phyloP scores from a whole-genome alignment of 75 land plant genomes.

The Pinus tabuliformis region DNA sequence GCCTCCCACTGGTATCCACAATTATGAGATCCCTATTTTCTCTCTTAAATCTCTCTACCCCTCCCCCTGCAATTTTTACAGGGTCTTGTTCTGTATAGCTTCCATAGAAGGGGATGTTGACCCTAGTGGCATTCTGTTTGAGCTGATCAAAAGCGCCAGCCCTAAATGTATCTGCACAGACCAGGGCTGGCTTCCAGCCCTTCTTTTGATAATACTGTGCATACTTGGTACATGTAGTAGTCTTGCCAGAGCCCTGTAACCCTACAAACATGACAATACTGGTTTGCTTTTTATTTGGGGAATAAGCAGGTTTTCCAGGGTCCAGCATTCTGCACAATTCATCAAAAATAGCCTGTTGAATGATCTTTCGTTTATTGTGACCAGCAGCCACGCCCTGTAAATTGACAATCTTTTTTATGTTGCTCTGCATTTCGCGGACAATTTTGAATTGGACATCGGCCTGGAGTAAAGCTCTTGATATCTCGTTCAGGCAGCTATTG shows the following conservation, averaged over 20 bases:
- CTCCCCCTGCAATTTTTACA: slow-evolving; percentile 36
- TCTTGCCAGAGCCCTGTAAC: slow-evolving; percentile 89
- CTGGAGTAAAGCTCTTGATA: slow-evolving; percentile 83
- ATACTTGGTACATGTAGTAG: slow-evolving; percentile 99
- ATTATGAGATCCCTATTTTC: slow-evolving; percentile 44
- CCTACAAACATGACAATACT: slow-evolving; percentile 97
- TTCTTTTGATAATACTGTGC: slow-evolving; percentile 95
- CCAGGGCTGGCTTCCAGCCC: slow-evolving; percentile 94
- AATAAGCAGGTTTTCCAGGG: slow-evolving; percentile 90
- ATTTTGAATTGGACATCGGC: slow-evolving; percentile 86
- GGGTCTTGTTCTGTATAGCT: slow-evolving; percentile 52
- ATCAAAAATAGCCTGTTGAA: slow-evolving; percentile 91
- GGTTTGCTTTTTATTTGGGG: slow-evolving; percentile 62
- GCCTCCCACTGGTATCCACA: slow-evolving; percentile 56
- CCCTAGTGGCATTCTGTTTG: slow-evolving; percentile 98
- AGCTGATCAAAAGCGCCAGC: slow-evolving; percentile 99
- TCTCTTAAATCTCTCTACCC: slow-evolving; percentile 43
- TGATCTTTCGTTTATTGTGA: slow-evolving; percentile 86
- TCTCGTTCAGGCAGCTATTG: slow-evolving; percentile 83
- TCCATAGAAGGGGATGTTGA: slow-evolving; percentile 98
- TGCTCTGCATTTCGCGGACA: slow-evolving; percentile 73
- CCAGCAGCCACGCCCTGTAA: slow-evolving; percentile 86
- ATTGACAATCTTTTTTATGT: slow-evolving; percentile 87
- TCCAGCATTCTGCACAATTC: slow-evolving; percentile 95
- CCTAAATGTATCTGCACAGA: slow-evolving; percentile 99